Percentiles rank a stretch among this genome's conserved stretches.
Evolutionary conservation across 371 early-diverging fungal species (phyloP).

Genomic region (Haplosporangium sp.): DNA sequence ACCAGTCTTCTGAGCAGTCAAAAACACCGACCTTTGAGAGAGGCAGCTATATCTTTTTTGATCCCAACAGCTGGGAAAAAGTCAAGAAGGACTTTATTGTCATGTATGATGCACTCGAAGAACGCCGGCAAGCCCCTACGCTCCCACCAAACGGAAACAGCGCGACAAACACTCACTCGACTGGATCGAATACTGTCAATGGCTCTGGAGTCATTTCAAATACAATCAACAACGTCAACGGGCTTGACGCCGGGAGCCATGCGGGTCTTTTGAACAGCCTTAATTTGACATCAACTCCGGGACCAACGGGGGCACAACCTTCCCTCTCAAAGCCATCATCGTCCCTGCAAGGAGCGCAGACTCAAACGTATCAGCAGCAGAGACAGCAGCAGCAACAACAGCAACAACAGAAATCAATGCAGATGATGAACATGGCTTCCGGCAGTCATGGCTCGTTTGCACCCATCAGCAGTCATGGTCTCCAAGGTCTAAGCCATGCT

Average conservation of each 20-base stretch:
- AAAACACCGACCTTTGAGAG: conserved; percentile 74
- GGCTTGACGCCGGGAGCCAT: conserved; percentile 19
- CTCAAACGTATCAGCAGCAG: conserved; percentile 23
- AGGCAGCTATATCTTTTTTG: conserved; percentile 87
- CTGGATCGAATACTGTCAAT: conserved; percentile 14
- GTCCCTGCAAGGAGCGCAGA: conserved; percentile 6
- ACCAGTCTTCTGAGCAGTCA: conserved; percentile 57
- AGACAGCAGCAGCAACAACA: conserved; percentile 34
- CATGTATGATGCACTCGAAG: conserved; percentile 86
- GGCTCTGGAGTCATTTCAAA: conserved; percentile 18
- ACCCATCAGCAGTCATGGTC: conserved; percentile 12
- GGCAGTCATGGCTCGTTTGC: conserved; percentile 30
- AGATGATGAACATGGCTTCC: conserved; percentile 39
- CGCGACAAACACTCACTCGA: neutral
- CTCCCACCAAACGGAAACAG: conserved; percentile 17
- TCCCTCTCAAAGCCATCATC: conserved; percentile 26
- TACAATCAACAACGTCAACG: conserved; percentile 15
- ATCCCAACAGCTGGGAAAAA: conserved; percentile 83
- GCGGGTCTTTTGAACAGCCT: conserved; percentile 32
- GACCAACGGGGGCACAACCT: conserved; percentile 8
- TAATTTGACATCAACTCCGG: conserved; percentile 30
- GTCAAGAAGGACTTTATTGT: conserved; percentile 86
- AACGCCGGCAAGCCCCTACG: conserved; percentile 62
- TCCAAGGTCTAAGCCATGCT: neutral
- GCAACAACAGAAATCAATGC: conserved; percentile 32